phyloP scores from a whole-genome alignment of 2,329 filamentous ascomycete genomes.

The Penicillium sp. region DNA sequence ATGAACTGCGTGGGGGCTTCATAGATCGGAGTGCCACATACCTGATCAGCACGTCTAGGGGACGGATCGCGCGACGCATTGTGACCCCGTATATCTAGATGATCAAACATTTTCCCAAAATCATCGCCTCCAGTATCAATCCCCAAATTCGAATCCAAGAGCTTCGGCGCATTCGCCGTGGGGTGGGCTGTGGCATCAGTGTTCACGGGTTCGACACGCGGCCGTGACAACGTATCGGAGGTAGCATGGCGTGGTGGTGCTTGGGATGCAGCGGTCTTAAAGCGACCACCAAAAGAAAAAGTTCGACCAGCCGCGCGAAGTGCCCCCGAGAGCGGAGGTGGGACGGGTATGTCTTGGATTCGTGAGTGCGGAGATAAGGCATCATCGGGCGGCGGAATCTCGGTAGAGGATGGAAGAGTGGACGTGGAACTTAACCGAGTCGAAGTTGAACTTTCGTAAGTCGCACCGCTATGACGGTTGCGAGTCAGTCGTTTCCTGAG shows the following conservation, averaged over 20 bases:
- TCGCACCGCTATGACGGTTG: constrained; percentile 46
- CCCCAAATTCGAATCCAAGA: constrained; percentile 43
- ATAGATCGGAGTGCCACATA: constrained; percentile 13
- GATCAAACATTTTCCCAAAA: constrained; percentile 51
- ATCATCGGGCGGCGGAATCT: constrained; percentile 40
- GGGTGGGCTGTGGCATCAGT: constrained; percentile 49
- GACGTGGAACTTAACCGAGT: constrained; percentile 52
- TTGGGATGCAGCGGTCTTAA: constrained; percentile 27
- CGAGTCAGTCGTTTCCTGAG: constrained; percentile 25
- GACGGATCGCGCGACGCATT: constrained; percentile 23
- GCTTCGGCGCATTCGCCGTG: constrained; percentile 49
- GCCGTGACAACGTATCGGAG: constrained; percentile 29
- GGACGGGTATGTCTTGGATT: constrained; percentile 41
- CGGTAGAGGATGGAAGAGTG: constrained; percentile 52
- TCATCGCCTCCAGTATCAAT: constrained; percentile 37
- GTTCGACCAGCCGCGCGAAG: constrained; percentile 47
- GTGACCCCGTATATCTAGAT: constrained; percentile 36
- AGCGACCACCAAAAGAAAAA: constrained; percentile 49
- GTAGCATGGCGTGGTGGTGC: constrained; percentile 20
- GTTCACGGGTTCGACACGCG: constrained; percentile 47
- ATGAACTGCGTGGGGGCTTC: constrained; percentile 6
- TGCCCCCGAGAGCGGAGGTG: constrained; percentile 37
- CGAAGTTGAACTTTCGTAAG: constrained; percentile 46
- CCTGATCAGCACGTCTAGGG: constrained; percentile 17
- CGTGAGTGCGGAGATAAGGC: constrained; percentile 31